Base-by-base conservation (phyloP, 2,329 filamentous ascomycete genomes). In the Verticillium dahliae region DNA sequence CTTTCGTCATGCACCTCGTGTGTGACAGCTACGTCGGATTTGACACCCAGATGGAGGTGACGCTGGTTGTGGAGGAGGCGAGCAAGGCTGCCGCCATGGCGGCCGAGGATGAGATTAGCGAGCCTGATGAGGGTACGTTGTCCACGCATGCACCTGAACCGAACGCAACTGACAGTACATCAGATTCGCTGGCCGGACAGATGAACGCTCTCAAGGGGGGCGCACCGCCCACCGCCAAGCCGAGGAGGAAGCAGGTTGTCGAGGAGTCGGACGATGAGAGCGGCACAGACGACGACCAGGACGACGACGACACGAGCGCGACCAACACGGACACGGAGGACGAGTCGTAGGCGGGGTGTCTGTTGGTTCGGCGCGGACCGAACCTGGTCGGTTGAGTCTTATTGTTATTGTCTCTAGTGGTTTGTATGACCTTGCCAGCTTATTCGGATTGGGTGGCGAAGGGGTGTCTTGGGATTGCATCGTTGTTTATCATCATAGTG, bases 1-100 rank as follows among this genome's bases (percentile, higher is more conserved):
- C 90, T 1, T 99, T 99, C 73, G 90, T 92, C 64, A 90, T 98
- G 87, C 90, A 98, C 75, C 81, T 97, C 65, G 82, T 98, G 60
- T 97, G 93, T 72, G 95, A 99, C 76, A 93, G 91, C 71, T 99
- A 99, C 70, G 82, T 99, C 56, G 95, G 95, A 56, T 92, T 97
- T 67, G 96, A 99, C 73, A 90, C 89, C 58, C 95, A 92, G 82
- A 86, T 91, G 81, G 92, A 97, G 71, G 91, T 97, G 34, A 92
- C 90, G 1, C 82, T 99, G 60, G 85, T 90, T 34, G 92, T 99
- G 9, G 92, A 97, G 70, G 93, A 98, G 69, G 88, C 91, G 38
- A 90, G 86, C 75, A 95, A 94, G 78, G 93, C 91, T 5, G 89
- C 85, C 22, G 85, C 89, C 67, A 88, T 96, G 71, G 85, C 86